Evolutionary conservation across 2,329 filamentous ascomycete genomes (phyloP).

Genomic region (Trichoderma sp.): DNA sequence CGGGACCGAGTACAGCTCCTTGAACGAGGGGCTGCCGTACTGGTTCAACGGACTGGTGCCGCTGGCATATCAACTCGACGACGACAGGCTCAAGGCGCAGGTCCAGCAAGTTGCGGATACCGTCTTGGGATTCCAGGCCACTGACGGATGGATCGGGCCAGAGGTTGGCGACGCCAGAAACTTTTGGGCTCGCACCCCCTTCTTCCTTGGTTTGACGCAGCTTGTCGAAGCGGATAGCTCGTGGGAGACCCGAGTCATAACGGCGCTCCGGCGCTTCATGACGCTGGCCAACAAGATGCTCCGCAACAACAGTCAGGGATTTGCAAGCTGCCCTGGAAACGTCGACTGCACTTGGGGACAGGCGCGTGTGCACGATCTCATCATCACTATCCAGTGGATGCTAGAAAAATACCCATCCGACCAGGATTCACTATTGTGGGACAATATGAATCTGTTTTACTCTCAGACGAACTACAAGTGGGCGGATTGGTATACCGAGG

Average conservation of each 20-base stretch:
- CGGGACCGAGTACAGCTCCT: slow-evolving; percentile 51
- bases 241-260: slow-evolving; percentile 25
- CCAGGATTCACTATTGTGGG: slow-evolving; percentile 33
- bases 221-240: slow-evolving; percentile 32
- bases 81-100: slow-evolving; percentile 43
- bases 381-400: slow-evolving; percentile 41
- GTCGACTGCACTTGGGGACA: slow-evolving; percentile 34
- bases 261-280: slow-evolving; percentile 29
- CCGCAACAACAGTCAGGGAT: slow-evolving; percentile 49
- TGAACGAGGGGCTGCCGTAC: slow-evolving; percentile 57
- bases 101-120: slow-evolving; percentile 36
- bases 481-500: slow-evolving; percentile 29
- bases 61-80: slow-evolving; percentile 49
- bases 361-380: slow-evolving; percentile 39
- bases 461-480: slow-evolving; percentile 31
- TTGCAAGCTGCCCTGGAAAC: slow-evolving; percentile 43
- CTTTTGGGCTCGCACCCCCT: slow-evolving; percentile 34
- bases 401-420: slow-evolving; percentile 33
- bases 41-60: slow-evolving; percentile 61
- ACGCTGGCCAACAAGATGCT: slow-evolving; percentile 54
- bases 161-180: slow-evolving; percentile 29
- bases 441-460: slow-evolving; percentile 41
- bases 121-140: slow-evolving; percentile 40
- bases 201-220: slow-evolving; percentile 34
- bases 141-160: slow-evolving; percentile 54